Conservation (phyloP, 2,329 filamentous ascomycete genomes). For the Cordyceps farinosa region DNA sequence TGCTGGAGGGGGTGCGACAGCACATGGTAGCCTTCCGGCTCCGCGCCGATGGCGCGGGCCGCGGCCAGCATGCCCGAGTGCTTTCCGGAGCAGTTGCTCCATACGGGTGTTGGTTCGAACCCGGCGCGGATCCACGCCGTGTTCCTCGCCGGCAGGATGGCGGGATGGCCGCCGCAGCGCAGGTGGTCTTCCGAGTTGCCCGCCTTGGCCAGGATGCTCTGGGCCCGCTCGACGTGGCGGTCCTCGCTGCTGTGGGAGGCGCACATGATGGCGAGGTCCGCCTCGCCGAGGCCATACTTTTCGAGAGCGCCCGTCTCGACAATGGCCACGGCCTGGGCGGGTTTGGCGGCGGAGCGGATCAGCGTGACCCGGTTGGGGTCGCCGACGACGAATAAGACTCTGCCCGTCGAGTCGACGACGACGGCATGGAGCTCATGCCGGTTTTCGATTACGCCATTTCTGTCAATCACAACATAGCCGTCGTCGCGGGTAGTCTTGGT, state of each 20-base stretch:
- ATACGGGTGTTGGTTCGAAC: conserved; percentile 35
- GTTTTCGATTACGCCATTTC: conserved; percentile 42
- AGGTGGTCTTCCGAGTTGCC: conserved; percentile 34
- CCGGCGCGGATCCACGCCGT: conserved; percentile 36
- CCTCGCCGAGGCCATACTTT: conserved; percentile 34
- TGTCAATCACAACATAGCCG: conserved; percentile 35
- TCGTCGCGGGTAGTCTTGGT: conserved; percentile 17
- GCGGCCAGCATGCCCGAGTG: conserved; percentile 46
- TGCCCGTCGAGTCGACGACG: conserved; percentile 36
- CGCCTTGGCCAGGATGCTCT: conserved; percentile 36
- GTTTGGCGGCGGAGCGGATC: conserved; percentile 44
- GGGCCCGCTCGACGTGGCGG: conserved; percentile 36
- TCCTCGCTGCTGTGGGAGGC: conserved; percentile 45
- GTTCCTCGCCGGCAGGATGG: conserved; percentile 35
- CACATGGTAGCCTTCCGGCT: conserved; percentile 34
- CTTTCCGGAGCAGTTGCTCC: conserved; percentile 48
- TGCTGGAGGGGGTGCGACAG: conserved; percentile 37
- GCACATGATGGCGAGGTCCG: conserved; percentile 44
- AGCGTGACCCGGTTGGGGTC: conserved; percentile 41
- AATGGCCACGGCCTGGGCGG: conserved; percentile 42
- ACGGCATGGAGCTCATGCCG: conserved; percentile 42
- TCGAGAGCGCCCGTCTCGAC: conserved; percentile 39
- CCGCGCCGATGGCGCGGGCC: conserved; percentile 33
- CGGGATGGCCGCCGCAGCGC: conserved; percentile 40
- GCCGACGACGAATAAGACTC: conserved; percentile 38